A percentile compares a stretch with the other conserved stretches of the same genome.
These are phyloP conservation scores for Penicillium cataractarum DNA, from an alignment of 495 filamentous ascomycete genomes.

Conservation along the genomic window DNA sequence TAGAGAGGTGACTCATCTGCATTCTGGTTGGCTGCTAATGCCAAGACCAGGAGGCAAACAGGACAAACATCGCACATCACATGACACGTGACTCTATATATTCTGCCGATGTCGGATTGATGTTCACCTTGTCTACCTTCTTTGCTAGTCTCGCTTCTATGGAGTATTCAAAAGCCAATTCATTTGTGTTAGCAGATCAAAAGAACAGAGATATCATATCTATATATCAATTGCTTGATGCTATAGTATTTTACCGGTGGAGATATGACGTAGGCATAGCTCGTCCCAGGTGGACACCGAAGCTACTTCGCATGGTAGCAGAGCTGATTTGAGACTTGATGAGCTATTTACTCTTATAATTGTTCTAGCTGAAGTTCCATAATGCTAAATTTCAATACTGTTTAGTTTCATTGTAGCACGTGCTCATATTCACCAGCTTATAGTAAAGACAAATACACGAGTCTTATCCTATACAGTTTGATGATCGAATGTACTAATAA, in stretches of 20 bases:
- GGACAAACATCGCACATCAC: conserved; percentile 17
- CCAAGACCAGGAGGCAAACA: background rate
- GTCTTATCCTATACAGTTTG: too few species aligned
- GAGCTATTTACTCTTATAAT: too few species aligned
- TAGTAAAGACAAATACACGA: background rate
- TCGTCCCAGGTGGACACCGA: background rate
- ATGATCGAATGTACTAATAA: too few species aligned
- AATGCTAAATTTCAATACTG: too few species aligned
- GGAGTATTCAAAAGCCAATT: background rate
- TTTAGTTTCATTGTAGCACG: background rate
- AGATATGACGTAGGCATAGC: too few species aligned
- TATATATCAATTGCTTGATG: too few species aligned
- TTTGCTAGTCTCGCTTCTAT: background rate
- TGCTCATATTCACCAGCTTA: background rate
- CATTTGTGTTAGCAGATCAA: background rate
- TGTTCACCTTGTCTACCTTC: background rate
- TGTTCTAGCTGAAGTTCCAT: too few species aligned
- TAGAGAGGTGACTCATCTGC: conserved; percentile 20
- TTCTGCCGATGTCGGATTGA: background rate
- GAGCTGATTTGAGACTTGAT: too few species aligned
- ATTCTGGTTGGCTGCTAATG: conserved; percentile 10
- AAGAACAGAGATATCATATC: background rate
- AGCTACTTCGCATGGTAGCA: background rate
- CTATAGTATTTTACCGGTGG: too few species aligned
- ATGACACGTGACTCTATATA: background rate